These are phyloP conservation scores for Huntiella bhutanensis DNA, from an alignment of 2,329 filamentous ascomycete genomes.

Conservation along the genomic window DNA sequence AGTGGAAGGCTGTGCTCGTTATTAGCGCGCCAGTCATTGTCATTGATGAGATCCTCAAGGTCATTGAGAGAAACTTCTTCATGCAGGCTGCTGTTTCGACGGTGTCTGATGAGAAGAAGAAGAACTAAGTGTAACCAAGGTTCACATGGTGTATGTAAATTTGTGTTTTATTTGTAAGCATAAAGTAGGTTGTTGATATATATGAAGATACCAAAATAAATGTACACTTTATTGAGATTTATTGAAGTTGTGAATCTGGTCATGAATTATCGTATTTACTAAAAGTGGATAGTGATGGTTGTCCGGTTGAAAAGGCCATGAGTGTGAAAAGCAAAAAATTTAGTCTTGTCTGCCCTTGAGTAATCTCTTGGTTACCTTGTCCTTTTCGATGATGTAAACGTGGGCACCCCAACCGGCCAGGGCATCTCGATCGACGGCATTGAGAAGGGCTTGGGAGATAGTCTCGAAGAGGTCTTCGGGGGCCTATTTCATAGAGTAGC, in stretches of 20 bases:
- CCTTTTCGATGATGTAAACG: conserved; percentile 99
- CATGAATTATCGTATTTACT: conserved; percentile 10
- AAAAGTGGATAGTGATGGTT: neutral
- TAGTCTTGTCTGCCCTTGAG: conserved; percentile 95
- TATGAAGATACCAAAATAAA: too few species aligned
- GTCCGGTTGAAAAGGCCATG: conserved; percentile 4
- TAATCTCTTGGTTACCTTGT: conserved; percentile 98
- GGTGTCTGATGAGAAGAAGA: conserved; percentile 29
- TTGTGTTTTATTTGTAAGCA: too few species aligned
- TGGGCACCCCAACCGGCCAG: conserved; percentile 96
- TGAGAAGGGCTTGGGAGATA: conserved; percentile 85
- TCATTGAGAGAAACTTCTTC: conserved; percentile 51
- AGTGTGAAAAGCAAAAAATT: conserved; percentile 10
- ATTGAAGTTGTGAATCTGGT: neutral
- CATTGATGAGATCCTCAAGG: conserved; percentile 72
- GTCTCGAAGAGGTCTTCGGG: conserved; percentile 97
- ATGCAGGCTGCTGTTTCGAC: conserved; percentile 26
- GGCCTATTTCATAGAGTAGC: conserved; percentile 28
- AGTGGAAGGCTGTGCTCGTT: conserved; percentile 79
- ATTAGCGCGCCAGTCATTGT: conserved; percentile 84
- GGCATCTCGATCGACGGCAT: conserved; percentile 90
- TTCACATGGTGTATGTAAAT: too few species aligned
- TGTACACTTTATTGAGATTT: neutral
- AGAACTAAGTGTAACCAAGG: conserved; percentile 14
- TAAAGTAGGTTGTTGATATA: too few species aligned